These are phyloP conservation scores for Cephalotrichum gorgonifer DNA, from an alignment of 2,329 filamentous ascomycete species.

Conservation along the genomic window DNA sequence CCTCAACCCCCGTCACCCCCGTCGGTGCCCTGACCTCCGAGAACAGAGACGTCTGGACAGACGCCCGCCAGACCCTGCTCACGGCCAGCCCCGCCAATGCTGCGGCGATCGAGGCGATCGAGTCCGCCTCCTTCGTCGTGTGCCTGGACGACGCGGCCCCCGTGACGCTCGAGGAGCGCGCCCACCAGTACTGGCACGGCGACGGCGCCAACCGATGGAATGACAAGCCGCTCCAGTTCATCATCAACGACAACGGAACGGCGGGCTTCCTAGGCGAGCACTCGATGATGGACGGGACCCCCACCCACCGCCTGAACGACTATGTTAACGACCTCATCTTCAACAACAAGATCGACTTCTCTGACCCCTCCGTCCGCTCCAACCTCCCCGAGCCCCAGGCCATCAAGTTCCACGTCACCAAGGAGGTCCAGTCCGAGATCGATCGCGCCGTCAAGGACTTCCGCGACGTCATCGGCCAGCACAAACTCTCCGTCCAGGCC, in stretches of 20 bases:
- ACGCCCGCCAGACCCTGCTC: slow-evolving; percentile 68
- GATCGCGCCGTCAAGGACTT: slow-evolving; percentile 72
- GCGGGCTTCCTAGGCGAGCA: slow-evolving; percentile 98
- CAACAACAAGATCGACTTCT: slow-evolving; percentile 87
- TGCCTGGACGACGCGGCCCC: slow-evolving; percentile 88
- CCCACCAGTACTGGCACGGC: slow-evolving; percentile 95
- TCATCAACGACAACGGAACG: slow-evolving; percentile 95
- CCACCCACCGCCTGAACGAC: slow-evolving; percentile 94
- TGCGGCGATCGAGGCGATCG: slow-evolving; percentile 66
- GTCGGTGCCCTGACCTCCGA: slow-evolving; percentile 82
- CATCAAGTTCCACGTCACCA: slow-evolving; percentile 68
- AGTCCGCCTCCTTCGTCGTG: slow-evolving; percentile 81
- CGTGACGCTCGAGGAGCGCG: slow-evolving; percentile 89
- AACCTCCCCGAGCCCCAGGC: slow-evolving; percentile 71
- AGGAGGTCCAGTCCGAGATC: slow-evolving; percentile 67
- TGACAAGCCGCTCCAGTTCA: slow-evolving; percentile 97
- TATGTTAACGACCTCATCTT: slow-evolving; percentile 87
- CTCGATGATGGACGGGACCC: slow-evolving; percentile 99
- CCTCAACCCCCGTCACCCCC: slow-evolving; percentile 52
- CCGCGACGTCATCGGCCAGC: slow-evolving; percentile 66
- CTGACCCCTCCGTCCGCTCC: slow-evolving; percentile 65
- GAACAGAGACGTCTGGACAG: slow-evolving; percentile 88
- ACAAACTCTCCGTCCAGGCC: slow-evolving; percentile 86
- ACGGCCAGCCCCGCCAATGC: slow-evolving; percentile 71
- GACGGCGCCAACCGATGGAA: slow-evolving; percentile 94